Conservation (phyloP, 2,329 filamentous ascomycete genomes). For the Neonectria sp. region DNA sequence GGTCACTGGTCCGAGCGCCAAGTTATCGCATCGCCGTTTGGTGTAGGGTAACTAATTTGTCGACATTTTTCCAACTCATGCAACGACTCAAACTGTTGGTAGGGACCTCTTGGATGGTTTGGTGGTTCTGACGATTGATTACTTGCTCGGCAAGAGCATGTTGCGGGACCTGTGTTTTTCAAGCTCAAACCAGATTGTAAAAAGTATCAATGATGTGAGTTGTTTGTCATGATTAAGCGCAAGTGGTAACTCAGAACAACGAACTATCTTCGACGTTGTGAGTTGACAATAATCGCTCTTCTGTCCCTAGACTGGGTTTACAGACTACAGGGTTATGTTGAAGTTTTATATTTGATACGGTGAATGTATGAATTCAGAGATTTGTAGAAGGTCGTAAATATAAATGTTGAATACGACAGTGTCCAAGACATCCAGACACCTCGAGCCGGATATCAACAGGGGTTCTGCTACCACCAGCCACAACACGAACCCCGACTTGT, state of each 20-base stretch:
- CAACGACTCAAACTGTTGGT: background rate
- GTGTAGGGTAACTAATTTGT: slow-evolving; percentile 20
- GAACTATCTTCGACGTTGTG: too few species aligned
- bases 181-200: too few species aligned
- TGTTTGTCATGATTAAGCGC: too few species aligned
- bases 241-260: too few species aligned
- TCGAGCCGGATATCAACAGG: background rate
- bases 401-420: background rate
- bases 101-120: background rate
- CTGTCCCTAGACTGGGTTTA: too few species aligned
- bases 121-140: background rate
- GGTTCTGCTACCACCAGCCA: background rate
- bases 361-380: background rate
- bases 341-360: too few species aligned
- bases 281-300: too few species aligned
- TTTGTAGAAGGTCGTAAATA: background rate
- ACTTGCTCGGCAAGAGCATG: background rate
- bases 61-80: background rate
- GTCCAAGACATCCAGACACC: background rate
- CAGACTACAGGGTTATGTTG: too few species aligned
- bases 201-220: too few species aligned
- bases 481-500: background rate
- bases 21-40: background rate
- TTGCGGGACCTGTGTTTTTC: background rate
- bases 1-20: background rate